phyloP scores from a whole-genome alignment of 2,329 filamentous ascomycete genomes.

The Fusarium chlamydosporum region DNA sequence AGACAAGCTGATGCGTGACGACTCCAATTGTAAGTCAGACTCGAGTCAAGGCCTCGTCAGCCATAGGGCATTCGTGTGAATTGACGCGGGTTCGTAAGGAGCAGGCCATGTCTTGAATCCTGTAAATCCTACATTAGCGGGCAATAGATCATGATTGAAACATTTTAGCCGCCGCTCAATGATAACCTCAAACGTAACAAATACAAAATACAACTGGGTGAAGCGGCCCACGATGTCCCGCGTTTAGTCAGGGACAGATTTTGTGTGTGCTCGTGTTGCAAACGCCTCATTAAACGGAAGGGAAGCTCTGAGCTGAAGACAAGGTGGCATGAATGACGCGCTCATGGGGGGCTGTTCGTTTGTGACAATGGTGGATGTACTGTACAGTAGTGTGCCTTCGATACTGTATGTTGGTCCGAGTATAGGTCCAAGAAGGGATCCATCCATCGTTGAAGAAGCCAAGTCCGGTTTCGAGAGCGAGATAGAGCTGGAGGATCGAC shows the following conservation, averaged over 20 bases:
- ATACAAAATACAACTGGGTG: neutral
- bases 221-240: neutral
- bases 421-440: neutral
- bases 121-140: constrained; percentile 10
- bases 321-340: neutral
- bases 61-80: neutral
- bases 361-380: constrained; percentile 2
- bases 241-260: neutral
- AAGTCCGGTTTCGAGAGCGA: constrained; percentile 1
- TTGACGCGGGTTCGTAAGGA: neutral
- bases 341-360: neutral
- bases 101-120: constrained; percentile 10
- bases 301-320: neutral
- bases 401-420: neutral
- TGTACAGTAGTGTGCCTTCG: too few relatives aligned
- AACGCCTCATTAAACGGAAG: neutral
- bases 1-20: constrained; percentile 18
- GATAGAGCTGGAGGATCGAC: neutral
- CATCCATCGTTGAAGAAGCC: constrained; percentile 5
- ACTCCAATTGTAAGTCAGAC: constrained; percentile 6
- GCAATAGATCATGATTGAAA: constrained; percentile 6
- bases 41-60: constrained; percentile 2
- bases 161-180: constrained; percentile 21
- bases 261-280: neutral
- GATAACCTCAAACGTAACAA: neutral